These are phyloP conservation scores for Gilbertella persicaria DNA, from an alignment of 371 early-diverging fungal genomes.

Conservation along the genomic window DNA sequence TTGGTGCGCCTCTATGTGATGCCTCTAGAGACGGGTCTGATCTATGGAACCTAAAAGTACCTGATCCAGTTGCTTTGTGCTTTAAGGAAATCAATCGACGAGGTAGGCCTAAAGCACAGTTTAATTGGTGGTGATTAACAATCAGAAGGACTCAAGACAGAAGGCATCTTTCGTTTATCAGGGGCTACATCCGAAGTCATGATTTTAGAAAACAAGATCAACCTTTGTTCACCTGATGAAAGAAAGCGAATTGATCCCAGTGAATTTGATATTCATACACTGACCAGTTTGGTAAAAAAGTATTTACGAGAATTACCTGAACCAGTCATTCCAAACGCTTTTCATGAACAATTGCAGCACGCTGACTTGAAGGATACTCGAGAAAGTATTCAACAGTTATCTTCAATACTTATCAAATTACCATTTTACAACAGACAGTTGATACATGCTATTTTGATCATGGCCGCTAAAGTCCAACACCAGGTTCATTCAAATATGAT, in stretches of 20 bases:
- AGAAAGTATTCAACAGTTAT: conserved; percentile 16
- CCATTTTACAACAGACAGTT: conserved; percentile 41
- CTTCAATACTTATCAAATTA: conserved; percentile 25
- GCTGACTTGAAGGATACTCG: not conserved
- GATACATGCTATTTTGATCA: conserved; percentile 34
- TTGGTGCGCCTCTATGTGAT: conserved; percentile 26
- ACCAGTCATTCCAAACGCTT: conserved; percentile 40
- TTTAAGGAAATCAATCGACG: conserved; percentile 24
- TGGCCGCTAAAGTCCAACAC: conserved; percentile 28
- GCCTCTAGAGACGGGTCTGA: conserved; percentile 22
- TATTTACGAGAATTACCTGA: conserved; percentile 47
- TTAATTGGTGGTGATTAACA: not conserved
- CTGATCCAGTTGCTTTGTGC: conserved; percentile 26
- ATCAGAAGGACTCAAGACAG: conserved; percentile 23
- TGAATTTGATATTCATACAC: conserved; percentile 42
- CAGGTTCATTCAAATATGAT: conserved; percentile 35
- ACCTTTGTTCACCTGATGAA: conserved; percentile 24
- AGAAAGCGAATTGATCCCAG: conserved; percentile 35
- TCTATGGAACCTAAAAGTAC: conserved; percentile 22
- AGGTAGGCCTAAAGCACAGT: conserved; percentile 16
- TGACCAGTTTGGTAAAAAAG: conserved; percentile 47
- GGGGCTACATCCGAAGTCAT: conserved; percentile 45
- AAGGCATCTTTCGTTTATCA: conserved; percentile 48
- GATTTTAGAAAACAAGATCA: conserved; percentile 32
- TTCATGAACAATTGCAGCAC: conserved; percentile 30